These are phyloP conservation scores for Malus hybrid DNA, from an alignment of 331 rosid species.

Conservation along the genomic window DNA sequence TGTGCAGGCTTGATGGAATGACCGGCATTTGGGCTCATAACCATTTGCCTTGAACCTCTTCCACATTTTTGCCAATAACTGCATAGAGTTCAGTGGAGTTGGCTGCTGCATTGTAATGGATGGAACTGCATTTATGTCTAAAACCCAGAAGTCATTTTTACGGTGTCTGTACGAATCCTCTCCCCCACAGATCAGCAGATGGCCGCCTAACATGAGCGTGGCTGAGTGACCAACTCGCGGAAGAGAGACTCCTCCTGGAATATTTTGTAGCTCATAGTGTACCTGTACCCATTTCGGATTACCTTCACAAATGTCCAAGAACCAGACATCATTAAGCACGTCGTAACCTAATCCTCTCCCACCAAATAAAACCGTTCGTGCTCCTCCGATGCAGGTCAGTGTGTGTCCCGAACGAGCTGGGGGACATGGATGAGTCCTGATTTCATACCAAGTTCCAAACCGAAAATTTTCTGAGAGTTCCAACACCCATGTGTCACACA, in stretches of 20 bases:
- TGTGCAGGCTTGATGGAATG: conserved; percentile 78
- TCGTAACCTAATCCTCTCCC: conserved; percentile 84
- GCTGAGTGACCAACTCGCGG: conserved; percentile 90
- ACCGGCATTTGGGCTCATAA: conserved; percentile 34
- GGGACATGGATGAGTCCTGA: conserved; percentile 53
- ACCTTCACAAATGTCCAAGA: conserved; percentile 44
- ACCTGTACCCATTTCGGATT: conserved; percentile 54
- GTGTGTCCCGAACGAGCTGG: conserved; percentile 93
- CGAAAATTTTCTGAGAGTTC: conserved; percentile 52
- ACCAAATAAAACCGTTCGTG: conserved; percentile 58
- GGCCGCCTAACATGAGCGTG: conserved; percentile 68
- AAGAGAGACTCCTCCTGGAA: conserved; percentile 67
- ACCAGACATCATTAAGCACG: conserved; percentile 83
- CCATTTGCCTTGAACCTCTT: conserved; percentile 45
- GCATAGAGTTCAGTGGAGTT: conserved; percentile 26
- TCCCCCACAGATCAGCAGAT: conserved; percentile 75
- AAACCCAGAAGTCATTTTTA: conserved; percentile 77
- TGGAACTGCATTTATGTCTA: conserved; percentile 56
- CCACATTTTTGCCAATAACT: conserved; percentile 54
- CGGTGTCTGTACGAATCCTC: conserved; percentile 65
- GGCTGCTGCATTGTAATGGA: conserved; percentile 33
- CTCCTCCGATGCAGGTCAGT: conserved; percentile 55
- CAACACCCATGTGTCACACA: conserved; percentile 82
- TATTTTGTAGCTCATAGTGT: conserved; percentile 41
- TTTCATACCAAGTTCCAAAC: conserved; percentile 69